Evolutionary conservation across 306 rosid genomes (phyloP), one percentile per base, ranked within the genome.

Genomic region (Acacia confusa): DNA sequence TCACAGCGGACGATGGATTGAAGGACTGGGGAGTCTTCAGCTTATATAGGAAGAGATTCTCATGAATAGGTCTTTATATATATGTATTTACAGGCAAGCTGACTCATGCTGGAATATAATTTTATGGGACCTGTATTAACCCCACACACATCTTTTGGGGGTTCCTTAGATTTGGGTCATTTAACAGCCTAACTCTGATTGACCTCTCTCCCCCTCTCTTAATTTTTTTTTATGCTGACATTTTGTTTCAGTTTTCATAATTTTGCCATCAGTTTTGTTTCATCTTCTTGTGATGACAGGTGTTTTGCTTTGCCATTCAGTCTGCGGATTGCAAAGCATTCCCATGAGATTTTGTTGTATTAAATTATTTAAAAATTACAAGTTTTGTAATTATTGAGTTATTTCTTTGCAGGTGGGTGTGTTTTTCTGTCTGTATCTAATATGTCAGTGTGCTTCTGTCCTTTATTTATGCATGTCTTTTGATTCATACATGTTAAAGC

Each of bases 151-250:
- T 82, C 60, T 60, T 65, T 44, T 72, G 81, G 87, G 84, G 83
- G 25, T 85, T 85, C 78, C 82, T 75, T 36, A 25, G 90, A 79
- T 85, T 81, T 70, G 19, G 36, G 58, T 77, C 74, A 50, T 88
- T 74, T 85, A 65, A 83, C 74, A 50, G 61, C 24, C 69, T 81
- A 71, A 81, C 85, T 78, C 53, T 36, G 78, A 43, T 75, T 85
- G 27, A 55, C 79, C 48, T 13, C 53, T 14, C 38, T 12, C 53
- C 30, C 65, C 6, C 36, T 34, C 43, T 73, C 45, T n/a, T n/a
- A 24, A 65, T 60, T 84, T 87, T 81, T 36, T 6, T 36, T 36
- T 32, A 70, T 84, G 88, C 77, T 27, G 77, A 78, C 85, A 76
- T 64, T 80, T 24, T 81, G 65, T 77, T 82, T 15, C 55, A 2